Percentiles rank a stretch among this genome's conserved stretches.
Evolutionary conservation across 345 rosid species (phyloP).

Genomic region (Litchi chinensis): DNA sequence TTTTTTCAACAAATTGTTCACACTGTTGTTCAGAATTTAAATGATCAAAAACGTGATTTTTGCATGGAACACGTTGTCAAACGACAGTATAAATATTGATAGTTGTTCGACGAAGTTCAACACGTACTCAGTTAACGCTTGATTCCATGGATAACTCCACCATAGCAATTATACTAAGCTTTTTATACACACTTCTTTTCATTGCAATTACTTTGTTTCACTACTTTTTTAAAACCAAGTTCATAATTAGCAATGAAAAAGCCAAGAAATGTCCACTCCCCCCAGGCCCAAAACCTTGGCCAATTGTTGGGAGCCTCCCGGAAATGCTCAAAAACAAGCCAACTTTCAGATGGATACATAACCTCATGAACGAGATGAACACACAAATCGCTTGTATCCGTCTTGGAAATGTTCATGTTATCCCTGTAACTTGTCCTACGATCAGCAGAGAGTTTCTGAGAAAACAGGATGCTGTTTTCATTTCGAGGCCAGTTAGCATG

Average conservation of each 20-base stretch:
- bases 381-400: conserved; percentile 49
- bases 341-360: conserved; percentile 43
- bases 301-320: conserved; percentile 39
- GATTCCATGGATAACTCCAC: background rate
- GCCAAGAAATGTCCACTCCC: conserved; percentile 25
- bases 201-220: background rate
- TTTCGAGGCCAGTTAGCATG: conserved; percentile 35
- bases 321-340: conserved; percentile 41
- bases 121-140: background rate
- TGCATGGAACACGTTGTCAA: no score
- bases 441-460: conserved; percentile 42
- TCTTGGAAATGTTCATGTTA: conserved; percentile 44
- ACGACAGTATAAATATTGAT: no score
- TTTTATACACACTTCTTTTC: background rate
- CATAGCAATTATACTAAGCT: background rate
- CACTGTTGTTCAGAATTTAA: no score
- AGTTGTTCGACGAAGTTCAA: no score
- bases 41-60: no score
- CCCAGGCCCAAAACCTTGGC: conserved; percentile 48
- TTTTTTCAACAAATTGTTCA: no score
- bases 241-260: background rate
- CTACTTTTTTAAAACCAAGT: background rate
- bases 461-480: conserved; percentile 42
- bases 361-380: conserved; percentile 43
- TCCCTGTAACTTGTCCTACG: conserved; percentile 43